phyloP scores from a whole-genome alignment of 176 grass and related monocot species.

The Triticum monococcum region DNA sequence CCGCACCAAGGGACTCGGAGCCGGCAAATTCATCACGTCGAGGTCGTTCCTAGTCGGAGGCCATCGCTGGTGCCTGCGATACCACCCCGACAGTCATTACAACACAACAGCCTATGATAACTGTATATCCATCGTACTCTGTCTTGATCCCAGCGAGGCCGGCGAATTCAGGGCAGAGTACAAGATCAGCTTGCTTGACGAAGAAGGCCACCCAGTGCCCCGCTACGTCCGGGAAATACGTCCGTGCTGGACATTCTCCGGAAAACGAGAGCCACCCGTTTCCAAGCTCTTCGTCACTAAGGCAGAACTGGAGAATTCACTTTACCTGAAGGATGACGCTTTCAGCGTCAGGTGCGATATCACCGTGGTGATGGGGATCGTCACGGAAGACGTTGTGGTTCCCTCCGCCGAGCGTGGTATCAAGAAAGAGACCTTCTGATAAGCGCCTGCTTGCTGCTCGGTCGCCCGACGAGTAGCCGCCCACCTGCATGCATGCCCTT shows the following conservation, averaged over 20 bases:
- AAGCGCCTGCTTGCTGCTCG: neutral
- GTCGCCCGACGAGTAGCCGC: neutral
- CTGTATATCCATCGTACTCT: neutral
- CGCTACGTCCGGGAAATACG: neutral
- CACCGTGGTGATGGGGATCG: neutral
- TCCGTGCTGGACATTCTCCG: neutral
- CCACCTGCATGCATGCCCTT: neutral
- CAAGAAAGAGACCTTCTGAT: neutral
- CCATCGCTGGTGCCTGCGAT: neutral
- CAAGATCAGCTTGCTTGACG: neutral
- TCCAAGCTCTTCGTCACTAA: neutral
- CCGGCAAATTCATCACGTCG: neutral
- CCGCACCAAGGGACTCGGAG: neutral
- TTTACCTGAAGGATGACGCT: neutral
- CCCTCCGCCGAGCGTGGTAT: neutral
- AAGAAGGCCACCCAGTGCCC: neutral
- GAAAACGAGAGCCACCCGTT: neutral
- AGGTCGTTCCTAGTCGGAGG: neutral
- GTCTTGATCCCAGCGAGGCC: neutral
- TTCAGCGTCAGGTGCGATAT: neutral
- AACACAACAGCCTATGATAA: too few species aligned
- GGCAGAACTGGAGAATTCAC: neutral
- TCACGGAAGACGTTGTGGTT: neutral
- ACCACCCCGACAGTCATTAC: neutral
- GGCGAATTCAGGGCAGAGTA: neutral